These are phyloP conservation scores for Vigna mungo DNA, from an alignment of 306 rosid genomes.

Conservation along the genomic window DNA sequence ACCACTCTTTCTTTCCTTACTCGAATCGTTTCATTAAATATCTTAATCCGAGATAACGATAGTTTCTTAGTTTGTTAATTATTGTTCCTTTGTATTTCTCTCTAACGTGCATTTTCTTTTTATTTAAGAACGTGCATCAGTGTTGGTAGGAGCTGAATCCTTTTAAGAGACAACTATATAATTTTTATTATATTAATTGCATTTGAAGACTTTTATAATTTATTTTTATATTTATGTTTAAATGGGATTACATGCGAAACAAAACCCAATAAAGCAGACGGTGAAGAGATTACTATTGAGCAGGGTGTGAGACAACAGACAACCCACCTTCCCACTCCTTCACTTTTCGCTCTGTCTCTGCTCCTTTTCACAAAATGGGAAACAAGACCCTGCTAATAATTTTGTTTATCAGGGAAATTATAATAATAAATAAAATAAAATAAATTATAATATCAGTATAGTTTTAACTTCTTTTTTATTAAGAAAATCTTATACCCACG, in stretches of 20 bases:
- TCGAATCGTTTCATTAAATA: neutral
- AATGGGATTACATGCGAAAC: neutral
- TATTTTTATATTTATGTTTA: too few relatives aligned
- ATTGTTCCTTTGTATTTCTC: neutral
- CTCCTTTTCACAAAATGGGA: constrained; percentile 43
- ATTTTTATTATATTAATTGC: too few relatives aligned
- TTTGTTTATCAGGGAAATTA: constrained; percentile 15
- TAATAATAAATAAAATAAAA: neutral
- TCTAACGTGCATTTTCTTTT: neutral
- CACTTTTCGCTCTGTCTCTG: constrained; percentile 43
- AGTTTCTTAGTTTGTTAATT: neutral
- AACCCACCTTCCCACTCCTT: constrained; percentile 43
- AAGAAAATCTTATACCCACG: too few relatives aligned
- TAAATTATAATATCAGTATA: neutral
- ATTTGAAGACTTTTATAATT: too few relatives aligned
- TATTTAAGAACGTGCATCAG: neutral
- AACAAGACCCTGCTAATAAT: constrained; percentile 35
- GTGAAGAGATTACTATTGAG: neutral
- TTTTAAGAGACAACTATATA: neutral
- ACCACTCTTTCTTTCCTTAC: neutral
- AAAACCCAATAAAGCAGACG: neutral
- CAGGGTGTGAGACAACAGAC: constrained; percentile 37
- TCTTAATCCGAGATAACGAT: neutral
- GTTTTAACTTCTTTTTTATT: constrained; percentile 27
- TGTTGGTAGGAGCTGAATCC: neutral